Percentiles rank a stretch among this genome's conserved stretches.
Conservation (phyloP, 768 basidiomycete species). For the Pulveroboletus ravenelii region DNA sequence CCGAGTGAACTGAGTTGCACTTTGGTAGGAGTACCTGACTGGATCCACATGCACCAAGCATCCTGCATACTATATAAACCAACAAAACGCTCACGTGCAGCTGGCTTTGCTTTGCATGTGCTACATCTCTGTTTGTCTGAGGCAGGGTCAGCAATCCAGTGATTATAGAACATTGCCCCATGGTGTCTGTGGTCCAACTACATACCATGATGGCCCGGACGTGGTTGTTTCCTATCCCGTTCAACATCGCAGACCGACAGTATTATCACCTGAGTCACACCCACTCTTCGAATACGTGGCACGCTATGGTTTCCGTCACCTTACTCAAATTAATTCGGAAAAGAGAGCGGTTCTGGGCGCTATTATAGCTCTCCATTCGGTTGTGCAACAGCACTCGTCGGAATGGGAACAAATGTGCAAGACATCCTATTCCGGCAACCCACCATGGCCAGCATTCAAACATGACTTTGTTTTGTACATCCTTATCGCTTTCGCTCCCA, state of each 20-base stretch:
- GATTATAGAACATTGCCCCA: no score
- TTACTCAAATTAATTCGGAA: neutral
- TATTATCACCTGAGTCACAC: neutral
- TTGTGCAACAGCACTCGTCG: neutral
- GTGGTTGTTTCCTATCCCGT: no score
- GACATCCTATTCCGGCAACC: neutral
- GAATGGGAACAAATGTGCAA: neutral
- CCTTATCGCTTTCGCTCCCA: neutral
- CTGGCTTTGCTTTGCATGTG: neutral
- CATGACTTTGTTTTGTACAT: neutral
- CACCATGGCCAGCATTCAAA: neutral
- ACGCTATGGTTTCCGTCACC: neutral
- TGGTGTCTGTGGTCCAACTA: neutral
- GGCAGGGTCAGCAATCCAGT: neutral
- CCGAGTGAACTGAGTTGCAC: neutral
- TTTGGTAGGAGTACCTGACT: constrained; percentile 4
- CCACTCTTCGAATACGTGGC: neutral
- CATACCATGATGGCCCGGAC: neutral
- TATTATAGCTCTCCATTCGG: neutral
- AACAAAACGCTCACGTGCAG: neutral
- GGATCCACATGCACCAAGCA: neutral
- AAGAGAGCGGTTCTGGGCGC: neutral
- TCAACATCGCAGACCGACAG: neutral
- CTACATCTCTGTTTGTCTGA: neutral
- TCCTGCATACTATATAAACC: neutral